Percentiles rank a stretch among this genome's conserved stretches.
These are phyloP conservation scores for Sanghuangporus sanghuang DNA, from an alignment of 1,284 basidiomycete genomes.

Conservation along the genomic window DNA sequence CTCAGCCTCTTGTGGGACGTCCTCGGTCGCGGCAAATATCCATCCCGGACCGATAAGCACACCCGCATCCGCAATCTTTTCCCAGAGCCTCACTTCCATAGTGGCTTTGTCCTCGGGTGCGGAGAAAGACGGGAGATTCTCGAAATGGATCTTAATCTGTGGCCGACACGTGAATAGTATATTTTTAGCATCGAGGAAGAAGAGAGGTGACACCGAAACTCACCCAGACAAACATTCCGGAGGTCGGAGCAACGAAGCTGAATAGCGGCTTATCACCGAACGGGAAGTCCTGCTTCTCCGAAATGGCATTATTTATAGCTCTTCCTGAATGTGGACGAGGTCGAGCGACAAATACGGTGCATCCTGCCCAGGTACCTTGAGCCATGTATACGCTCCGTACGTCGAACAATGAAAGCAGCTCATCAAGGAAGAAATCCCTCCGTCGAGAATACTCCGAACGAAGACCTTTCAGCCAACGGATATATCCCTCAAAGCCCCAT, in stretches of 20 bases:
- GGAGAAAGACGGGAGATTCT: slow-evolving; percentile 48
- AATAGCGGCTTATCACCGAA: slow-evolving; percentile 38
- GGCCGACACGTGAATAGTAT: not conserved
- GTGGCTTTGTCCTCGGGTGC: slow-evolving; percentile 29
- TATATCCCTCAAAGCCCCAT: slow-evolving; percentile 69
- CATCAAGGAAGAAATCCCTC: slow-evolving; percentile 60
- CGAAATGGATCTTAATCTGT: slow-evolving; percentile 61
- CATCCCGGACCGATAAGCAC: slow-evolving; percentile 56
- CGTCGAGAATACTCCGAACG: slow-evolving; percentile 49
- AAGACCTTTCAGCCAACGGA: slow-evolving; percentile 72
- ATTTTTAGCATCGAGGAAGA: not conserved
- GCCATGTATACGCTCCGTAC: slow-evolving; percentile 30
- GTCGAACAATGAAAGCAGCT: slow-evolving; percentile 48
- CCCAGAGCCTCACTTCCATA: slow-evolving; percentile 54
- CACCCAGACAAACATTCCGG: slow-evolving; percentile 70
- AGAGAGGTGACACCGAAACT: slow-evolving; percentile 19
- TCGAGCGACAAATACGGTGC: slow-evolving; percentile 39
- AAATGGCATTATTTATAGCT: slow-evolving; percentile 22
- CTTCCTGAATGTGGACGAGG: slow-evolving; percentile 27
- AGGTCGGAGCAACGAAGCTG: slow-evolving; percentile 66
- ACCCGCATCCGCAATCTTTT: slow-evolving; percentile 51
- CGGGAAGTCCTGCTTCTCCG: slow-evolving; percentile 39
- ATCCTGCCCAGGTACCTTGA: slow-evolving; percentile 34
- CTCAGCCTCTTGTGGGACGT: slow-evolving; percentile 22
- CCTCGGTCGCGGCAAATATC: slow-evolving; percentile 45